Evolutionary conservation across 1,139 yeast genomes (phyloP).

Genomic region (Kurtzmaniella quercitrusa): DNA sequence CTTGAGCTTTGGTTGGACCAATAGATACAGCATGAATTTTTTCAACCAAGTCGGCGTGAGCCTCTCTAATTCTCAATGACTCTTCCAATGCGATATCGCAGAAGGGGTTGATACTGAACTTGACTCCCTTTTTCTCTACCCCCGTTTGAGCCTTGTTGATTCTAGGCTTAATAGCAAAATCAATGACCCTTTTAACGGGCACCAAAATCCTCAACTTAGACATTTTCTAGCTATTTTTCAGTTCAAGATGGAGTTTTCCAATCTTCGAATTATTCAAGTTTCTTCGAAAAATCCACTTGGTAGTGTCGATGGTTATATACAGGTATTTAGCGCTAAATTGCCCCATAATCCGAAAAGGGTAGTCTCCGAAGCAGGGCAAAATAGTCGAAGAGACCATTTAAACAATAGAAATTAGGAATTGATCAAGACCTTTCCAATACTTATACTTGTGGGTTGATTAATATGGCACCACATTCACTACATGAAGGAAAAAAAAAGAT

Average conservation of each 20-base stretch:
- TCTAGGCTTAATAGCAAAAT: slow-evolving; percentile 89
- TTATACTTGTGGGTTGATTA: no score
- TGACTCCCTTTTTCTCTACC: slow-evolving; percentile 85
- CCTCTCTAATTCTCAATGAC: slow-evolving; percentile 74
- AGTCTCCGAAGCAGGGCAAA: background rate
- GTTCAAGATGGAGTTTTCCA: background rate
- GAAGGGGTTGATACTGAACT: slow-evolving; percentile 92
- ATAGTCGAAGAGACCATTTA: no score
- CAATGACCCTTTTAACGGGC: slow-evolving; percentile 93
- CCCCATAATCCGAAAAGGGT: background rate
- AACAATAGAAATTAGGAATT: no score
- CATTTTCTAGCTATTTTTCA: slow-evolving; percentile 1
- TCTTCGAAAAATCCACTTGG: background rate
- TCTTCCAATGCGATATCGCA: slow-evolving; percentile 97
- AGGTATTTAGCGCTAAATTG: background rate
- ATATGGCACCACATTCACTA: no score
- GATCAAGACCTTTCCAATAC: no score
- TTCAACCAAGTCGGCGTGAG: slow-evolving; percentile 68
- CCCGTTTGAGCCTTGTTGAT: slow-evolving; percentile 85
- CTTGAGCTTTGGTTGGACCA: slow-evolving; percentile 85
- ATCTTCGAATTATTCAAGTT: background rate
- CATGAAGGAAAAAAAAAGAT: no score
- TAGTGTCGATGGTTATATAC: background rate
- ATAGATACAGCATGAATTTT: slow-evolving; percentile 88
- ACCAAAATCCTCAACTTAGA: slow-evolving; percentile 70